Evolutionary conservation across 2,329 filamentous ascomycete species (phyloP), one percentile per base, ranked within the genome.

Genomic region (Epichloe gansuensis): DNA sequence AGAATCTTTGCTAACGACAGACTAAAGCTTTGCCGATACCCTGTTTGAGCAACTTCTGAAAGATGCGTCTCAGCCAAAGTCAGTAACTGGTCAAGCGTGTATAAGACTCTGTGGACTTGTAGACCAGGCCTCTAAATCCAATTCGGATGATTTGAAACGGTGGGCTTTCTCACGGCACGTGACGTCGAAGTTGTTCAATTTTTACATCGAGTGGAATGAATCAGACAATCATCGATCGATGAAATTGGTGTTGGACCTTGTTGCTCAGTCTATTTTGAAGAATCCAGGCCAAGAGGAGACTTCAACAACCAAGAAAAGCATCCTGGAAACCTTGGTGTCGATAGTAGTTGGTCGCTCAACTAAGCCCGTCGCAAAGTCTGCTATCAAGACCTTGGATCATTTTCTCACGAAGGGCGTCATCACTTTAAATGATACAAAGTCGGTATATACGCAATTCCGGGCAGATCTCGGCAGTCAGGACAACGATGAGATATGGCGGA

Each of bases 181-280:
- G 3, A 73, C 70, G 21, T 58, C 74, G 49, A 67, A 69, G 50
- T 66, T 85, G 25, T 82, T 83, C 65, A 69, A 76, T 51, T 83
- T 82, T 60, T 85, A 81, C 61, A 69, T 84, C 49, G 80, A 83
- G 59, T 84, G 81, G 80, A 83, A 82, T 59, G 81, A 84, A 60
- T 78, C 78, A 52, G 81, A 84, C 60, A 77, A 81, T 55, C 78
- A 83, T 59, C 72, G 81, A 11, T 81, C 81, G 38, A 78, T 84
- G 76, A 77, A 76, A 56, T 72, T 83, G 54, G 75, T 83, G 4
- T 70, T 84, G 35, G 81, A 85, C 57, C 67, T 82, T 21, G 66
- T 83, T 23, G 71, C 73, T 5, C 70, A 72, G 51, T 71, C 80
- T 17, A 68, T 81, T 41, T 62, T 64, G 47, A 72, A 68, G 52